A percentile compares a stretch with the other conserved stretches of the same genome.
Evolutionary conservation across 2,329 filamentous ascomycete genomes (phyloP).

Genomic region (Ceratocystis ficicola): DNA sequence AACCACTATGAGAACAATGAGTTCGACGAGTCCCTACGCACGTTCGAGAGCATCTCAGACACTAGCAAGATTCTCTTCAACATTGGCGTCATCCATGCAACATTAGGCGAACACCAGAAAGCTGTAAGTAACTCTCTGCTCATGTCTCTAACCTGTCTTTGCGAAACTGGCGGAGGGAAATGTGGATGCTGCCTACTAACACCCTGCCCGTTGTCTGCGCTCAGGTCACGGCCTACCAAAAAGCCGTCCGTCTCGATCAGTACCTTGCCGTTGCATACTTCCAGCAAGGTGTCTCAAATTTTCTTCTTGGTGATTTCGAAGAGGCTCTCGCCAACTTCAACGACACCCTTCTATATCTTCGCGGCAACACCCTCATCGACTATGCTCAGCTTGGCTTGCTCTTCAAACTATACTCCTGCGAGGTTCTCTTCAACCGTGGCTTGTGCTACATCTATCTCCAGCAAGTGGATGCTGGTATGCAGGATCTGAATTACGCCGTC

Average conservation of each 20-base stretch:
- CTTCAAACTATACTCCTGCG: slow-evolving; percentile 94
- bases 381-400: slow-evolving; percentile 91
- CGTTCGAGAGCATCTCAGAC: slow-evolving; percentile 79
- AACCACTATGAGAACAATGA: slow-evolving; percentile 93
- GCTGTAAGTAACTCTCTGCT: slow-evolving; percentile 51
- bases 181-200: slow-evolving; percentile 23
- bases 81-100: slow-evolving; percentile 94
- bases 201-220: slow-evolving; percentile 19
- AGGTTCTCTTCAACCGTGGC: slow-evolving; percentile 93
- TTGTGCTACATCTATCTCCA: slow-evolving; percentile 96
- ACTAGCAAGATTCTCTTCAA: slow-evolving; percentile 99
- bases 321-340: slow-evolving; percentile 98
- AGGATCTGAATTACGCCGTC: slow-evolving; percentile 78
- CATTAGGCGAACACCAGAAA: slow-evolving; percentile 87
- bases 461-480: slow-evolving; percentile 78
- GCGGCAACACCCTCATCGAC: slow-evolving; percentile 94
- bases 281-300: slow-evolving; percentile 96
- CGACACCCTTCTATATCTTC: slow-evolving; percentile 84
- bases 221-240: slow-evolving; percentile 88
- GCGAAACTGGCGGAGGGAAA: background rate
- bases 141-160: background rate
- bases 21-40: slow-evolving; percentile 74
- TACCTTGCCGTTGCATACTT: slow-evolving; percentile 98
- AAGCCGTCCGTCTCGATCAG: slow-evolving; percentile 77
- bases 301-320: slow-evolving; percentile 91